These are phyloP conservation scores for Erysimum cheiranthoides DNA, from an alignment of 345 rosid genomes.

Conservation along the genomic window DNA sequence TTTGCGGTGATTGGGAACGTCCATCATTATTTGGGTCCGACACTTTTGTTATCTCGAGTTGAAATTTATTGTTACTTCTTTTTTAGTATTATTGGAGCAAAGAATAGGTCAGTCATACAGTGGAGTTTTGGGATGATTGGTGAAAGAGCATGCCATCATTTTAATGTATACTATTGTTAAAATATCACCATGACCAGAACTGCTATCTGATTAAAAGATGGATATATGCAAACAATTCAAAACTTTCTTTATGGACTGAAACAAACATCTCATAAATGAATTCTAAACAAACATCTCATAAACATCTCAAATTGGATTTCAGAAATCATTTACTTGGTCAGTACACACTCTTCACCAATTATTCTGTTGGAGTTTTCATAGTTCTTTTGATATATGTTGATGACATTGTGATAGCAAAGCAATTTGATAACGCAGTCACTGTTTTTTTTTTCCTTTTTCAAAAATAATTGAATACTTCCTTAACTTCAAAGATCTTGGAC, in stretches of 20 bases:
- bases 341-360: no score
- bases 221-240: no score
- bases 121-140: background rate
- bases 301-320: background rate
- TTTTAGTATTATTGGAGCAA: constrained; percentile 6
- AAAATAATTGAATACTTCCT: background rate
- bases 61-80: constrained; percentile 1
- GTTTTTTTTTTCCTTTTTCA: no score
- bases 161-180: background rate
- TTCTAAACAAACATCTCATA: no score
- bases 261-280: no score
- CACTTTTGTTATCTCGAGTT: constrained; percentile 3
- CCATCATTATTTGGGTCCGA: constrained; percentile 13
- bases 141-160: background rate
- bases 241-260: no score
- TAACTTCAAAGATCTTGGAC: background rate
- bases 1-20: constrained; percentile 21
- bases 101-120: background rate
- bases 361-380: no score
- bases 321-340: no score
- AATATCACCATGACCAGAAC: background rate
- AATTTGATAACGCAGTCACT: background rate
- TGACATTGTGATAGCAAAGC: background rate
- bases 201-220: background rate
- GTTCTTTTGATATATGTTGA: no score